Percentiles rank a stretch among this genome's conserved stretches.
Evolutionary conservation across 192 early-diverging fungal genomes (phyloP).

Genomic region (Backusella morwellensis): DNA sequence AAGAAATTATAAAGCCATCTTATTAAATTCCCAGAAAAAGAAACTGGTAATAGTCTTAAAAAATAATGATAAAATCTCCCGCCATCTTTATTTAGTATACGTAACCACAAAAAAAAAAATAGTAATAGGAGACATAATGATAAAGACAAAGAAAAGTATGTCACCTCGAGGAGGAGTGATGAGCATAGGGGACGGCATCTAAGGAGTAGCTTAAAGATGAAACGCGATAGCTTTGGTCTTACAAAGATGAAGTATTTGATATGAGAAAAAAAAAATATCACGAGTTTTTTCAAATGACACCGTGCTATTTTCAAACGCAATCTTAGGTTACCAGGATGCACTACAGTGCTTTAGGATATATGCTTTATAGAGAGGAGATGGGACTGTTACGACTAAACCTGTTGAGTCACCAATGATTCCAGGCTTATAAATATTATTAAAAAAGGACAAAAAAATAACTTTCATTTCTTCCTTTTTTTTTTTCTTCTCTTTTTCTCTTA

Average conservation of each 20-base stretch:
- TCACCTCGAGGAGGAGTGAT: not conserved
- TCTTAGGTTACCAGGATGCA: not conserved
- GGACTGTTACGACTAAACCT: slow-evolving; percentile 4
- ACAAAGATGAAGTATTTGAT: slow-evolving; percentile 3
- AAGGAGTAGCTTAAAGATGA: not conserved
- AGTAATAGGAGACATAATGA: not conserved
- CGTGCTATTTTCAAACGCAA: slow-evolving; percentile 5
- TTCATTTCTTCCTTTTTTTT: slow-evolving; percentile 7
- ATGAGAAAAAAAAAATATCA: not conserved
- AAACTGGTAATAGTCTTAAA: not conserved
- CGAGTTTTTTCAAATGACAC: slow-evolving; percentile 6
- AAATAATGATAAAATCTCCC: not conserved
- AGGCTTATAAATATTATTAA: slow-evolving; percentile 5
- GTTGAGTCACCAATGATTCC: not conserved
- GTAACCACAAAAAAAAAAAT: not conserved
- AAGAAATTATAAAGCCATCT: not conserved
- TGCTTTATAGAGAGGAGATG: not conserved
- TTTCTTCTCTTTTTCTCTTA: slow-evolving; percentile 1
- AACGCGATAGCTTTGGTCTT: not conserved
- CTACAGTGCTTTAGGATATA: not conserved
- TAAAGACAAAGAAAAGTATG: not conserved
- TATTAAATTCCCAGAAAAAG: not conserved
- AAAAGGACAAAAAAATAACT: not conserved
- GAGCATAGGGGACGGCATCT: not conserved
- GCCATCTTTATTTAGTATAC: not conserved